phyloP scores from a whole-genome alignment of 2,329 filamentous ascomycete genomes.

The Exophiala viscosa region DNA sequence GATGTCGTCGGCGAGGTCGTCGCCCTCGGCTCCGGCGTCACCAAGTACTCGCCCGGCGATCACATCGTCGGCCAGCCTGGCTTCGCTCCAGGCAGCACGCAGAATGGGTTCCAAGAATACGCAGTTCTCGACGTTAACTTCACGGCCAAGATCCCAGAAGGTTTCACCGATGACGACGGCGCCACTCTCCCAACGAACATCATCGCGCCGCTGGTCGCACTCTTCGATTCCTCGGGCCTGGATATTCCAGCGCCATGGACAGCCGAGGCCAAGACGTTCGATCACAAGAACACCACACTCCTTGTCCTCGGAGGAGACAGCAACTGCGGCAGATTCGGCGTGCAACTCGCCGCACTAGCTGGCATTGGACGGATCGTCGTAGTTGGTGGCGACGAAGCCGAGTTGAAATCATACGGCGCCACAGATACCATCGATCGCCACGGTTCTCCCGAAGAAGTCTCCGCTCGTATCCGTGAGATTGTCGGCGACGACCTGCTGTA shows the following conservation, averaged over 20 bases:
- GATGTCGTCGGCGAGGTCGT: constrained; percentile 37
- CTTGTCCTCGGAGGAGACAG: constrained; percentile 31
- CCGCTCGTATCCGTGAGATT: constrained; percentile 33
- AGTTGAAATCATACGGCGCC: constrained; percentile 37
- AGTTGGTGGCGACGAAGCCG: constrained; percentile 32
- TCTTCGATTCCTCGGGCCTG: constrained; percentile 35
- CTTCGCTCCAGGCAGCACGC: background rate
- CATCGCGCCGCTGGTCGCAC: constrained; percentile 33
- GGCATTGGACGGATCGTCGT: constrained; percentile 41
- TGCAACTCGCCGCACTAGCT: constrained; percentile 28
- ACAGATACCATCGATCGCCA: constrained; percentile 44
- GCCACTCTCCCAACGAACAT: constrained; percentile 39
- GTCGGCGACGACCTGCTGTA: constrained; percentile 41
- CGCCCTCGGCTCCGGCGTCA: constrained; percentile 29
- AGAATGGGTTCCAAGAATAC: constrained; percentile 39
- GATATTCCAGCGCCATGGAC: constrained; percentile 29
- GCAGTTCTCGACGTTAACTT: constrained; percentile 32
- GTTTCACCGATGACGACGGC: constrained; percentile 35
- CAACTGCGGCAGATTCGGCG: constrained; percentile 27
- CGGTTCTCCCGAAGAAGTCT: constrained; percentile 31
- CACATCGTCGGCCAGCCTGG: constrained; percentile 33
- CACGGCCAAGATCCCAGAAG: constrained; percentile 34
- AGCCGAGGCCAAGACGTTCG: constrained; percentile 19
- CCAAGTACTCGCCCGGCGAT: constrained; percentile 31
- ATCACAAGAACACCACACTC: constrained; percentile 21